phyloP scores from a whole-genome alignment of 2,329 filamentous ascomycete species.

The Talaromyces sp. region DNA sequence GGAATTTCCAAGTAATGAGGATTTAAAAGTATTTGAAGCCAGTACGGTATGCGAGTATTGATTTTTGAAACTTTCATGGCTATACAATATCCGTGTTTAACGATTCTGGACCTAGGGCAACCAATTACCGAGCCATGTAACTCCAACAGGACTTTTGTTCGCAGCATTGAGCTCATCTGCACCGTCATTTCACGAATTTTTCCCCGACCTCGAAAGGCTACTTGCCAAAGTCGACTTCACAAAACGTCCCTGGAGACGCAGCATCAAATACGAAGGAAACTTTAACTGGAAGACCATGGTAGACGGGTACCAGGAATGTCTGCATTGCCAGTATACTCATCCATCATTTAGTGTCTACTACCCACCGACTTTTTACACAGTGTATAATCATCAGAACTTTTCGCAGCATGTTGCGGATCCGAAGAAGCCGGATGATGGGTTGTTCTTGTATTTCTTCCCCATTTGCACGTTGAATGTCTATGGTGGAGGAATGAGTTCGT shows the following conservation, averaged over 20 bases:
- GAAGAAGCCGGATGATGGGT: constrained; percentile 50
- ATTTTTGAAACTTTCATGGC: not conserved
- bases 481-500: constrained; percentile 56
- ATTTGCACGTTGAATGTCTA: constrained; percentile 57
- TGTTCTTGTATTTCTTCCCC: constrained; percentile 58
- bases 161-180: constrained; percentile 48
- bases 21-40: constrained; percentile 40
- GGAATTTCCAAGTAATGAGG: constrained; percentile 28
- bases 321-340: constrained; percentile 58
- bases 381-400: constrained; percentile 54
- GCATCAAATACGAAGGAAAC: constrained; percentile 53
- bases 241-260: constrained; percentile 49
- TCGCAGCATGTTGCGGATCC: constrained; percentile 56
- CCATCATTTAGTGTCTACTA: constrained; percentile 55
- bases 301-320: constrained; percentile 57
- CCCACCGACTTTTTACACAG: constrained; percentile 53
- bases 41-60: constrained; percentile 27
- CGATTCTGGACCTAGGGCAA: constrained; percentile 23
- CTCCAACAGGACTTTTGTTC: constrained; percentile 53
- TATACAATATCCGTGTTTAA: not conserved
- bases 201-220: constrained; percentile 49
- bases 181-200: constrained; percentile 52
- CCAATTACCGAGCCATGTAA: constrained; percentile 41
- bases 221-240: constrained; percentile 53
- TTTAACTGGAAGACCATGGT: constrained; percentile 62